phyloP scores from a whole-genome alignment of 345 rosid species.

The Citrus reticulata region DNA sequence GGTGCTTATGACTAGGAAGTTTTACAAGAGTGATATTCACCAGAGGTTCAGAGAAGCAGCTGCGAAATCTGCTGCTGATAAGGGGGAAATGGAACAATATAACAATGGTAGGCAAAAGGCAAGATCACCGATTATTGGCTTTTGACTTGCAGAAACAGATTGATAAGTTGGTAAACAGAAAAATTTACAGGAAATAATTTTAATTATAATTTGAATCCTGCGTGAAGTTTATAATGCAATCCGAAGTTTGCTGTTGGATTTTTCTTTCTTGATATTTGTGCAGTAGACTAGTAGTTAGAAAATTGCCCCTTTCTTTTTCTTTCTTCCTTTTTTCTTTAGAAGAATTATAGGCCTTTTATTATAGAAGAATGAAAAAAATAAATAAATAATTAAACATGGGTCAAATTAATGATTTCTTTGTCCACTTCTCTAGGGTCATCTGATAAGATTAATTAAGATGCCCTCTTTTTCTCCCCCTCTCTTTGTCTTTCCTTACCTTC shows the following conservation, averaged over 20 bases:
- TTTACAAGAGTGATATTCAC: constrained; percentile 58
- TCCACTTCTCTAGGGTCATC: not conserved
- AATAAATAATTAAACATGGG: too few relatives aligned
- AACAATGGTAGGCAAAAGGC: not conserved
- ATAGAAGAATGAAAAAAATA: not conserved
- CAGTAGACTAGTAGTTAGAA: too few relatives aligned
- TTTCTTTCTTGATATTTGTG: not conserved
- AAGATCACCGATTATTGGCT: not conserved
- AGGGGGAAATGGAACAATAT: constrained; percentile 32
- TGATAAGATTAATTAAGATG: too few relatives aligned
- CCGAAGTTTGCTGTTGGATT: not conserved
- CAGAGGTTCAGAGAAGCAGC: constrained; percentile 50
- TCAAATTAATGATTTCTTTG: not conserved
- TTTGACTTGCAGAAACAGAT: not conserved
- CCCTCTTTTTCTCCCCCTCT: too few relatives aligned
- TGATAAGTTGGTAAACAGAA: too few relatives aligned
- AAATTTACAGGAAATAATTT: too few relatives aligned
- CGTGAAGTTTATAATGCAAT: not conserved
- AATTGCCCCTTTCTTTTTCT: not conserved
- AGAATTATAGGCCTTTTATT: not conserved
- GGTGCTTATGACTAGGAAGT: constrained; percentile 52
- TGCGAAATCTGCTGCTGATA: constrained; percentile 30
- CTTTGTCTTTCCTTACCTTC: too few relatives aligned
- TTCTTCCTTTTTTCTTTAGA: not conserved
- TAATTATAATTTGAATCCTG: too few relatives aligned